Conservation (phyloP, 208 protist species). For the Crithidia fasciculata region DNA sequence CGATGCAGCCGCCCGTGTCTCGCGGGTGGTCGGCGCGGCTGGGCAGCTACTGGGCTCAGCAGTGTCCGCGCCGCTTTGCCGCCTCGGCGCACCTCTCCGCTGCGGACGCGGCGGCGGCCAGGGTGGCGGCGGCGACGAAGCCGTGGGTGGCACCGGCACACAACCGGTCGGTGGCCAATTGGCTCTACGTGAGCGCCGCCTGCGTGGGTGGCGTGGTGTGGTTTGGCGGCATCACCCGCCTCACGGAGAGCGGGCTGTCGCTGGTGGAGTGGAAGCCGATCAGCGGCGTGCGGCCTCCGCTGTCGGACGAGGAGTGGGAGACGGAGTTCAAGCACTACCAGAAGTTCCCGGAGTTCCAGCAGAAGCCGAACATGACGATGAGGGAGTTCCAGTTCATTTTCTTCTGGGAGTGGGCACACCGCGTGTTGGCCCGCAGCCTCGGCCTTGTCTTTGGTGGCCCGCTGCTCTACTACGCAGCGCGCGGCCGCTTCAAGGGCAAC, state of each 20-base stretch:
- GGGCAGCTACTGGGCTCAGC: conserved; percentile 14
- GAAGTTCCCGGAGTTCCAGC: conserved; percentile 95
- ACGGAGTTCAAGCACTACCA: conserved; percentile 97
- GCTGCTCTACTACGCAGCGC: conserved; percentile 83
- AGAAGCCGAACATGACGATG: conserved; percentile 94
- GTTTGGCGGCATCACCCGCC: conserved; percentile 94
- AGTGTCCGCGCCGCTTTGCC: conserved; percentile 23
- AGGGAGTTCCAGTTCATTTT: conserved; percentile 97
- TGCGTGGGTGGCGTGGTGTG: conserved; percentile 93
- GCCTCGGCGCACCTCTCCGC: conserved; percentile 10
- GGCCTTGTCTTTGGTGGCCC: conserved; percentile 93
- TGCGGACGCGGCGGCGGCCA: conserved; percentile 12
- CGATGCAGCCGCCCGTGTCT: conserved; percentile 6
- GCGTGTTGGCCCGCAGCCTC: conserved; percentile 91
- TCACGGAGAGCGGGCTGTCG: conserved; percentile 95
- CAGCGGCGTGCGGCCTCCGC: conserved; percentile 87
- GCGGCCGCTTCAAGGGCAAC: conserved; percentile 66
- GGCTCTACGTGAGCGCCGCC: conserved; percentile 88
- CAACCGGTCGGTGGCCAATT: conserved; percentile 80
- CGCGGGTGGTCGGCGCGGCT: conserved; percentile 17
- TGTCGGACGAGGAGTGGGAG: conserved; percentile 93
- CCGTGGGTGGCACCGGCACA: conserved; percentile 41
- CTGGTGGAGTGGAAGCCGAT: conserved; percentile 95
- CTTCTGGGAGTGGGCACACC: conserved; percentile 97
- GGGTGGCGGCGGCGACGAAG: conserved; percentile 5